These are phyloP conservation scores for Phytophthora gonapodyides DNA, from an alignment of 352 stramenopile species.

Conservation along the genomic window DNA sequence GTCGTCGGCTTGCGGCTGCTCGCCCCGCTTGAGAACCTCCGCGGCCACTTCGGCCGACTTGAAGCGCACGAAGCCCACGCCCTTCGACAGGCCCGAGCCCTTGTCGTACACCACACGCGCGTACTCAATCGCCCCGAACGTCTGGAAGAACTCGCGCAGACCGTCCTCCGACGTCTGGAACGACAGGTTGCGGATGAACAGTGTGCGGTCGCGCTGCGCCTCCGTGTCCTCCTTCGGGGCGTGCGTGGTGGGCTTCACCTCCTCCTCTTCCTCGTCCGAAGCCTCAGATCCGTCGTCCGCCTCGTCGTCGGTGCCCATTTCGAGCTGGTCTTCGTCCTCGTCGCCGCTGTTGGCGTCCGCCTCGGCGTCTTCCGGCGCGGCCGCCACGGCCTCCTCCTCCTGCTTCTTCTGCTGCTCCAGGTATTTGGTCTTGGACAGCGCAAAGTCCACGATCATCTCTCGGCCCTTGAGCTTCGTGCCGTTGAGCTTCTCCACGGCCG, in stretches of 20 bases:
- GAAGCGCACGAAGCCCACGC: slow-evolving; percentile 86
- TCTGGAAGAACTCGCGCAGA: slow-evolving; percentile 72
- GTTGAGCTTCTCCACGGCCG: slow-evolving; percentile 76
- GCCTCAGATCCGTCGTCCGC: slow-evolving; percentile 31
- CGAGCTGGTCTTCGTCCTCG: slow-evolving; percentile 53
- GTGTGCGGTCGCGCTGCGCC: slow-evolving; percentile 75
- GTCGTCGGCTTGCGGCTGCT: slow-evolving; percentile 44
- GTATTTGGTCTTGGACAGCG: slow-evolving; percentile 81
- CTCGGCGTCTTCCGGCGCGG: slow-evolving; percentile 34
- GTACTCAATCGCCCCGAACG: slow-evolving; percentile 81
- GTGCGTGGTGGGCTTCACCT: slow-evolving; percentile 29
- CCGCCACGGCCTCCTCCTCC: slow-evolving; percentile 35
- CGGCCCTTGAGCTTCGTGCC: slow-evolving; percentile 79
- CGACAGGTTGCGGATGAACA: slow-evolving; percentile 87
- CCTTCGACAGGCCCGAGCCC: slow-evolving; percentile 79
- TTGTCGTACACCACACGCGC: slow-evolving; percentile 81
- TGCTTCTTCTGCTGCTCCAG: slow-evolving; percentile 74
- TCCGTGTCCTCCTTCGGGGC: slow-evolving; percentile 65
- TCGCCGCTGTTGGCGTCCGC: slow-evolving; percentile 46
- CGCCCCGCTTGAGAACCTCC: slow-evolving; percentile 57
- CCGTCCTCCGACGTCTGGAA: slow-evolving; percentile 82
- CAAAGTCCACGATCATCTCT: slow-evolving; percentile 89
- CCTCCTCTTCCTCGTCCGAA: slow-evolving; percentile 38
- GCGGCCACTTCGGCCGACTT: slow-evolving; percentile 59
- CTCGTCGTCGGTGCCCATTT: slow-evolving; percentile 56